A percentile compares a stretch with the other conserved stretches of the same genome.
phyloP scores from a whole-genome alignment of 2,329 filamentous ascomycete species.

The Pezicula neosporulosa region DNA sequence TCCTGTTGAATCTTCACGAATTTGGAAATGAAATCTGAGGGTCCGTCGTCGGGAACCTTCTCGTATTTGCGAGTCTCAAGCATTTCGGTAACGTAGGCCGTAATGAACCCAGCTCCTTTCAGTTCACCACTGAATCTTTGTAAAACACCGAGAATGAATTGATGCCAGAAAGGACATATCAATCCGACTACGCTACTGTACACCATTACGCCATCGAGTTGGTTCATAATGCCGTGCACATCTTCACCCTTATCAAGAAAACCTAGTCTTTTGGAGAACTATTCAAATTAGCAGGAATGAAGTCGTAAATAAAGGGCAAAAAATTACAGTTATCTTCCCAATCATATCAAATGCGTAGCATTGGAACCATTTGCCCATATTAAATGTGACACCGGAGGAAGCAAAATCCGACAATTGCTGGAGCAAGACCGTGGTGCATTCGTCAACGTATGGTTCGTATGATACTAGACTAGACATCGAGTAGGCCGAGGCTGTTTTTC shows the following conservation, averaged over 20 bases:
- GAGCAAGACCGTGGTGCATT: constrained; percentile 36
- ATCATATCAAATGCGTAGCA: constrained; percentile 45
- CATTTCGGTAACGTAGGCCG: background rate
- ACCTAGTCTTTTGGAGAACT: constrained; percentile 30
- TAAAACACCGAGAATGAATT: background rate
- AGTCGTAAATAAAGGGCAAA: background rate
- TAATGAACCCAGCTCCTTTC: background rate
- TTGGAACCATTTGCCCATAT: constrained; percentile 37
- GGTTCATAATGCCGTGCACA: constrained; percentile 33
- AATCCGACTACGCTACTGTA: background rate
- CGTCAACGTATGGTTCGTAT: constrained; percentile 43
- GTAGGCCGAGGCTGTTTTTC: constrained; percentile 39
- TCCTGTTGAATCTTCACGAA: background rate
- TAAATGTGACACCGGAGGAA: constrained; percentile 21
- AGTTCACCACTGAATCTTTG: background rate
- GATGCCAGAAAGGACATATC: background rate
- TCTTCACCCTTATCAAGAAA: constrained; percentile 41
- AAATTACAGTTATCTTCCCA: constrained; percentile 35
- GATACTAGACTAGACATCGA: constrained; percentile 41
- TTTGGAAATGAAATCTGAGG: background rate
- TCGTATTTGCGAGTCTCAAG: background rate
- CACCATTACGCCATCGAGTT: background rate
- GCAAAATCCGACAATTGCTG: constrained; percentile 32
- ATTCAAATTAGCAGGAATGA: background rate
- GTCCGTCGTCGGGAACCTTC: background rate